Base-by-base conservation (phyloP, 1,284 basidiomycete species). In the Veloboletus limbatus region DNA sequence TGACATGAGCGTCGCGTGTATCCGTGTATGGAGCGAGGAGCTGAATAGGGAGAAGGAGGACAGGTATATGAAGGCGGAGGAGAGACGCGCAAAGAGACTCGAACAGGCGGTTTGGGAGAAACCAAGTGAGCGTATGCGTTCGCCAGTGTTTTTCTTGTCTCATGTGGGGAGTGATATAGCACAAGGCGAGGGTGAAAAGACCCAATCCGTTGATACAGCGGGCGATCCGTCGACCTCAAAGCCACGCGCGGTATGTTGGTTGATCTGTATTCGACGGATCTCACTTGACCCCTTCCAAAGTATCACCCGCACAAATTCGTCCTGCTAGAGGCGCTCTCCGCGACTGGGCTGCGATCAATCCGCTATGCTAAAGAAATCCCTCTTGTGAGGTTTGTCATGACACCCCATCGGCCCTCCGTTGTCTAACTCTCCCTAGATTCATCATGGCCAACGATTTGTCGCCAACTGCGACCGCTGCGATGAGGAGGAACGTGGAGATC, bases 331-430 rank as follows among this genome's bases (percentile, higher is more conserved):
- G 93, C 95, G 0, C 81, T 99, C 16, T 94, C 92, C 14, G 96
- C 96, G 0, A 99, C 97, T 0, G 96, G 96, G 20, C 76, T 99
- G 20, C 85, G 96, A 10, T 90, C 94, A 4, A 98, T 99, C 53
- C 89, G 96, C 25, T 99, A 99, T 65, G 96, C 96, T 0, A 95
- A 97, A 59, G 96, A 99, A 69, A 95, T 99, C 9, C 94, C 96
- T 1, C 77, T 89, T 30, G 80, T 95, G 52, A 90, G 85, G 89
- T 95, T 51, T 52, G 57, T 58, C 32, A 14, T 34, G 4, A n/a
- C 18, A 49, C 27, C 28, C 24, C 16, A 22, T 28, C 20, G 10
- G 8, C 35, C 22, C 21, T 34, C 37, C 26, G 28, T 45, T 45
- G 37, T 53, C 36, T 52, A 24, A 40, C 38, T 17, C 17, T 26